Conservation (phyloP, 345 rosid species). For the Lumnitzera littorea region DNA sequence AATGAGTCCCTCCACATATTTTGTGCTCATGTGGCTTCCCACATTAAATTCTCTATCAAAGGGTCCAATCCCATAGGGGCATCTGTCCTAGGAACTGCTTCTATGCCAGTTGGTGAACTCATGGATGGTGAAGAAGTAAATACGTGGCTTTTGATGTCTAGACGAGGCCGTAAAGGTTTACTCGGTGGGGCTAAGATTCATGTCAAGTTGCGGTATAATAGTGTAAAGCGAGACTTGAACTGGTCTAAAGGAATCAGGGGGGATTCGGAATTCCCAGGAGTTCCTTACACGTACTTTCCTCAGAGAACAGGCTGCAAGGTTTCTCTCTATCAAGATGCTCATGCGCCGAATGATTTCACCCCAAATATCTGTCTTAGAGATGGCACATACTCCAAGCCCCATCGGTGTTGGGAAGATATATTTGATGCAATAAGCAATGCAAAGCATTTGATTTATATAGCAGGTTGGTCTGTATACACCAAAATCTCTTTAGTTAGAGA, state of each 20-base stretch:
- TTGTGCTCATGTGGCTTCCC: constrained; percentile 43
- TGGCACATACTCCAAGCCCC: constrained; percentile 25
- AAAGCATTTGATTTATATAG: constrained; percentile 41
- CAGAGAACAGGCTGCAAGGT: constrained; percentile 40
- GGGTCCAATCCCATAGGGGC: constrained; percentile 26
- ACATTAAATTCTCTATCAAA: constrained; percentile 37
- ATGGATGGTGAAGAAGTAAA: constrained; percentile 30
- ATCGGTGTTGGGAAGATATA: constrained; percentile 48
- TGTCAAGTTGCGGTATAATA: constrained; percentile 29
- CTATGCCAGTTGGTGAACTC: constrained; percentile 26
- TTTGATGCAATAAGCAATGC: constrained; percentile 39
- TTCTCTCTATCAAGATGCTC: constrained; percentile 55
- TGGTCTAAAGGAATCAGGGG: constrained; percentile 41
- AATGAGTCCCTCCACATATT: constrained; percentile 35
- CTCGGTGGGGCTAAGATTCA: constrained; percentile 28
- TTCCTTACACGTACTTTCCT: constrained; percentile 37
- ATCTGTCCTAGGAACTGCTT: constrained; percentile 34
- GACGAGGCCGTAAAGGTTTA: constrained; percentile 13
- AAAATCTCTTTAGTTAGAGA: constrained; percentile 38
- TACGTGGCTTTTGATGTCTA: constrained; percentile 28
- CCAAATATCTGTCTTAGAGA: constrained; percentile 26
- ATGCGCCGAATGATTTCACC: constrained; percentile 24
- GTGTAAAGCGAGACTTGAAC: constrained; percentile 15
- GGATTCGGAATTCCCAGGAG: constrained; percentile 30
- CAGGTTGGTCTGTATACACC: constrained; percentile 49